A percentile compares a stretch with the other conserved stretches of the same genome.
phyloP scores from a whole-genome alignment of 495 filamentous ascomycete genomes.

The Penicillium robsamsonii region DNA sequence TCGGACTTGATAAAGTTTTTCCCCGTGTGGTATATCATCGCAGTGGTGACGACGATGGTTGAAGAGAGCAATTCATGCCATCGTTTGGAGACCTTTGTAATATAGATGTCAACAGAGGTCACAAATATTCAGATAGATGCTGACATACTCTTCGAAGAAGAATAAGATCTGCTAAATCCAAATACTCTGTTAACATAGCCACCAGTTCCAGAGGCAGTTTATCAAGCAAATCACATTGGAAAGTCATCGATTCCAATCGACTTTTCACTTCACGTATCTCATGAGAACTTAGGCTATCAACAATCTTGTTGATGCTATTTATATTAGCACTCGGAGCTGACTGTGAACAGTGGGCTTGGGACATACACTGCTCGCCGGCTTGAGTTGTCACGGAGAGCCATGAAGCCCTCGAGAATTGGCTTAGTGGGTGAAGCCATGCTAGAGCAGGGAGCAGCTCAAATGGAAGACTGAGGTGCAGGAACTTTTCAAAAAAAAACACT shows the following conservation, averaged over 20 bases:
- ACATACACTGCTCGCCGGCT: constrained; percentile 1
- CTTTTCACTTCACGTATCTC: constrained; percentile 37
- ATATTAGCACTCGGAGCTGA: neutral
- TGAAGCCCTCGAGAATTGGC: neutral
- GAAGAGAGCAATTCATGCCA: neutral
- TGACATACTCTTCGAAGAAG: constrained; percentile 28
- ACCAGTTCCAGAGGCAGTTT: constrained; percentile 35
- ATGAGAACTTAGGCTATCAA: neutral
- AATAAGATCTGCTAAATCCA: constrained; percentile 29
- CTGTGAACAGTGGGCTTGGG: neutral
- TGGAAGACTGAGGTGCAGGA: neutral
- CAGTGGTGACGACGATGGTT: neutral
- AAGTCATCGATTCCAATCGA: constrained; percentile 17
- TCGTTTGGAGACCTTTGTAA: neutral
- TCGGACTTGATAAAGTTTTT: neutral
- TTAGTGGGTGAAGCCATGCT: neutral
- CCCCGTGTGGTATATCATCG: neutral
- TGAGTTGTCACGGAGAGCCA: neutral
- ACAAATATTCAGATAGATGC: neutral
- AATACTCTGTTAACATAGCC: constrained; percentile 21
- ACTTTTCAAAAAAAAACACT: neutral
- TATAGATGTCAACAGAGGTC: neutral
- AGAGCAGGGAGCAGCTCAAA: neutral
- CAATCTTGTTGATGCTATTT: neutral
- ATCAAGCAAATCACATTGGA: constrained; percentile 37